phyloP scores from a whole-genome alignment of 495 filamentous ascomycete genomes.

The Hyaloscypha hepaticicola region DNA sequence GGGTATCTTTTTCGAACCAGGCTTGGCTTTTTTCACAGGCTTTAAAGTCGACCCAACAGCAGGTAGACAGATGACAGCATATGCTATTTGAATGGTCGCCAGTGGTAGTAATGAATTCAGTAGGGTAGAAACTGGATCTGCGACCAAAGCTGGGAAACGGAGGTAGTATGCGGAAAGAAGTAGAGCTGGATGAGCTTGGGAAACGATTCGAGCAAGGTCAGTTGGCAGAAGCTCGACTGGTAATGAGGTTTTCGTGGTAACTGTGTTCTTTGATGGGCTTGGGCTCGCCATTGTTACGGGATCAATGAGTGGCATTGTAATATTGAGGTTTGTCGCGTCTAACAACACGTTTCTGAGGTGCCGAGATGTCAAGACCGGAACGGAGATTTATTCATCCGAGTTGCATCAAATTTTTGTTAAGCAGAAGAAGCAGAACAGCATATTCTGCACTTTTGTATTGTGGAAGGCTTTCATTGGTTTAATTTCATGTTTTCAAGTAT shows the following conservation, averaged over 20 bases:
- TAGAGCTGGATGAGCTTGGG: slow-evolving; percentile 62
- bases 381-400: background rate
- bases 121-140: slow-evolving; percentile 68
- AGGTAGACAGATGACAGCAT: slow-evolving; percentile 72
- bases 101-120: slow-evolving; percentile 59
- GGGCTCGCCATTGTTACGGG: slow-evolving; percentile 31
- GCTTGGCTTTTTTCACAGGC: slow-evolving; percentile 34
- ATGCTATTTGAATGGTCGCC: slow-evolving; percentile 62
- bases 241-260: slow-evolving; percentile 17
- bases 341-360: slow-evolving; percentile 5
- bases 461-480: background rate
- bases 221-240: slow-evolving; percentile 33
- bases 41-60: slow-evolving; percentile 48
- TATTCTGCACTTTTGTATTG: too few relatives aligned
- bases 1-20: slow-evolving; percentile 45
- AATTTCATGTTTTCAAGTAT: background rate
- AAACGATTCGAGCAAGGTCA: slow-evolving; percentile 26
- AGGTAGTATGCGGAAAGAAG: slow-evolving; percentile 59
- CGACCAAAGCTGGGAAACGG: slow-evolving; percentile 66
- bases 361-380: background rate
- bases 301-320: slow-evolving; percentile 32
- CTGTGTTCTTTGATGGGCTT: background rate
- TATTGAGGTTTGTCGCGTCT: slow-evolving; percentile 3
- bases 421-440: background rate
- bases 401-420: background rate